Evolutionary conservation across 2,329 filamentous ascomycete species (phyloP).

Genomic region (Cladosporium oxysporum): DNA sequence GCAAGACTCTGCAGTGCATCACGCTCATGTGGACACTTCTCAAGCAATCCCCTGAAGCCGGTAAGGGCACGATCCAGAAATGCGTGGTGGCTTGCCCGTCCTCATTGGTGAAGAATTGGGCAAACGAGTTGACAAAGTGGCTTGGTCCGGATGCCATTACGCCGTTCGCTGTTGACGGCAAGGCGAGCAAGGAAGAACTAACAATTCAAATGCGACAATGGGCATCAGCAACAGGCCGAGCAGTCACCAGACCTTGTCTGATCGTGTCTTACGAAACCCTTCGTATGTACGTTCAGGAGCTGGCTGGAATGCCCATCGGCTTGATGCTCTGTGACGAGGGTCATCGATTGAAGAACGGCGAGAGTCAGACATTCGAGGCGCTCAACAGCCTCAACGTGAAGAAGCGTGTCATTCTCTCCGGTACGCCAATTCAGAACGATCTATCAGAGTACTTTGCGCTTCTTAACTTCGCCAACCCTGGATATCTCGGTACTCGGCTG

Average conservation of each 20-base stretch:
- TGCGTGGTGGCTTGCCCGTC: constrained; percentile 96
- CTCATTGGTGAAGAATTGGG: constrained; percentile 96
- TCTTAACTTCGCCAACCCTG: constrained; percentile 94
- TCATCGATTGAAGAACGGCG: constrained; percentile 93
- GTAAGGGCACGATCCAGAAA: constrained; percentile 90
- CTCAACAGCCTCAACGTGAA: constrained; percentile 88
- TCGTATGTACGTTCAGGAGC: constrained; percentile 83
- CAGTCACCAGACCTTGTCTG: constrained; percentile 86
- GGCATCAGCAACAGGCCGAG: constrained; percentile 87
- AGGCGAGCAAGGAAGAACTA: constrained; percentile 91
- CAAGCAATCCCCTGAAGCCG: constrained; percentile 94
- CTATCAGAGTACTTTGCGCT: constrained; percentile 97
- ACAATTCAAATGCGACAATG: constrained; percentile 89
- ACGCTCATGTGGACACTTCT: constrained; percentile 93
- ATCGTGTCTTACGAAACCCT: constrained; percentile 98
- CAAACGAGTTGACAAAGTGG: constrained; percentile 96
- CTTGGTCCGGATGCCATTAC: constrained; percentile 86
- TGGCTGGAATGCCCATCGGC: constrained; percentile 87
- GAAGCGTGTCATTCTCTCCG: constrained; percentile 89
- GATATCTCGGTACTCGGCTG: constrained; percentile 79
- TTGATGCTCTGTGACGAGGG: constrained; percentile 95
- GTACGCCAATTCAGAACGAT: constrained; percentile 97
- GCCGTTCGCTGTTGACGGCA: constrained; percentile 95
- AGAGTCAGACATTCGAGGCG: constrained; percentile 91
- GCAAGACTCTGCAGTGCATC: constrained; percentile 97